Conservation (phyloP, 2,329 filamentous ascomycete species). For the Fusarium sp. region DNA sequence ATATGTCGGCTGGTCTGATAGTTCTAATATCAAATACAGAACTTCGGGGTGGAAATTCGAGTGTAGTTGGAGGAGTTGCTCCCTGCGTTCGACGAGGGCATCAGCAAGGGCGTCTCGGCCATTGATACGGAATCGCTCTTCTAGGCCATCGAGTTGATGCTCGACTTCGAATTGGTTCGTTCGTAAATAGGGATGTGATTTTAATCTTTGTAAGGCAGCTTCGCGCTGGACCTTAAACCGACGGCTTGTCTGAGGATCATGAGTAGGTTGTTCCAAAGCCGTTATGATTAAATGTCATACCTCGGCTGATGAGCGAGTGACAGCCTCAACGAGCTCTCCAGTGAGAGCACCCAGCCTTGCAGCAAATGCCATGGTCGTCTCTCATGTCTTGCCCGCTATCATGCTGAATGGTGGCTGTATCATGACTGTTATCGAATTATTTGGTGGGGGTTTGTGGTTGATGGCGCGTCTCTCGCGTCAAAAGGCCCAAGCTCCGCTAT, state of each 20-base stretch:
- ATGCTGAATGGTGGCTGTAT: constrained; percentile 30
- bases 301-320: constrained; percentile 68
- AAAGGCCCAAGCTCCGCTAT: constrained; percentile 34
- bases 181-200: constrained; percentile 69
- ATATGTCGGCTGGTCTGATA: constrained; percentile 83
- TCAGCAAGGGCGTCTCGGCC: constrained; percentile 85
- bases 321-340: constrained; percentile 76
- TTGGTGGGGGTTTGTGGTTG: constrained; percentile 37
- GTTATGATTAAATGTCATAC: constrained; percentile 53
- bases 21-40: constrained; percentile 80
- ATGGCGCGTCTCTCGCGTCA: constrained; percentile 46
- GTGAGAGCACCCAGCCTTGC: constrained; percentile 73
- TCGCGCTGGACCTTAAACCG: constrained; percentile 63
- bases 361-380: constrained; percentile 74
- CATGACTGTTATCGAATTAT: constrained; percentile 27
- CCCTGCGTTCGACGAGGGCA: constrained; percentile 71
- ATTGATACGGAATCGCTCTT: constrained; percentile 87
- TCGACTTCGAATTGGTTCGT: constrained; percentile 83
- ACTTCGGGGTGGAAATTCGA: constrained; percentile 82
- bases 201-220: constrained; percentile 64
- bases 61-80: constrained; percentile 67
- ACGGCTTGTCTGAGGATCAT: constrained; percentile 45
- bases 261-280: constrained; percentile 11
- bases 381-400: constrained; percentile 34
- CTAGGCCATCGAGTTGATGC: constrained; percentile 75